Conservation (phyloP, 75 land plant genomes). For the Chamaecyparis obtusa region DNA sequence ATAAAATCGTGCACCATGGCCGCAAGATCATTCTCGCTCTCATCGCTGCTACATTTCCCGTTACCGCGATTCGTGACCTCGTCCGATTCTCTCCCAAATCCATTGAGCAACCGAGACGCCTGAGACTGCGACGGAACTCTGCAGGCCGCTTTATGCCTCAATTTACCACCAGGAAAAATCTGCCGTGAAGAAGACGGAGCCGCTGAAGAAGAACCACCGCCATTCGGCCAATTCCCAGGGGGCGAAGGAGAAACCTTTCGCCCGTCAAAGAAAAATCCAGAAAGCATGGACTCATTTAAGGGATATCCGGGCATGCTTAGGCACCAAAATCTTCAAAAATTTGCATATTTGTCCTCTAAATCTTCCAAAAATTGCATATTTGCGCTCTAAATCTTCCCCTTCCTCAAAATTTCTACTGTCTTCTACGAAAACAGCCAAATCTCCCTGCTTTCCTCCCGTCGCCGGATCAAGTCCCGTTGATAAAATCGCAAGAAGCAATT, state of each 20-base stretch:
- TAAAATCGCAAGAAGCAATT: background rate
- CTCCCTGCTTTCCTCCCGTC: background rate
- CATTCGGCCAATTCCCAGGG: background rate
- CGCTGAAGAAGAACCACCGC: background rate
- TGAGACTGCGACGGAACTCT: constrained; percentile 10
- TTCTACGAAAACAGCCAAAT: no score
- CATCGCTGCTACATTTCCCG: constrained; percentile 36
- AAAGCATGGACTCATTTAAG: constrained; percentile 9
- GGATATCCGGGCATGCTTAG: background rate
- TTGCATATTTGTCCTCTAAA: background rate
- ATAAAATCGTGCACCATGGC: constrained; percentile 78
- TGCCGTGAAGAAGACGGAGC: background rate
- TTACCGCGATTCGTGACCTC: background rate
- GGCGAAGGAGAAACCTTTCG: constrained; percentile 17
- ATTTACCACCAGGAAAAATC: background rate
- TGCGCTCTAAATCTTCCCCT: no score
- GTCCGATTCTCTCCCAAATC: constrained; percentile 2
- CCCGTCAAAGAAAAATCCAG: constrained; percentile 7
- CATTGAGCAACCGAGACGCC: constrained; percentile 1
- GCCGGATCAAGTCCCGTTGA: background rate
- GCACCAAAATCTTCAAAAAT: background rate
- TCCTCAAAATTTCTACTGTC: no score
- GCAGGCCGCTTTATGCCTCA: constrained; percentile 5
- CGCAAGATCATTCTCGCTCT: constrained; percentile 78
- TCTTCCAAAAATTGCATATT: background rate